Conservation (phyloP, 768 basidiomycete genomes). For the Phaeotremella fagi region DNA sequence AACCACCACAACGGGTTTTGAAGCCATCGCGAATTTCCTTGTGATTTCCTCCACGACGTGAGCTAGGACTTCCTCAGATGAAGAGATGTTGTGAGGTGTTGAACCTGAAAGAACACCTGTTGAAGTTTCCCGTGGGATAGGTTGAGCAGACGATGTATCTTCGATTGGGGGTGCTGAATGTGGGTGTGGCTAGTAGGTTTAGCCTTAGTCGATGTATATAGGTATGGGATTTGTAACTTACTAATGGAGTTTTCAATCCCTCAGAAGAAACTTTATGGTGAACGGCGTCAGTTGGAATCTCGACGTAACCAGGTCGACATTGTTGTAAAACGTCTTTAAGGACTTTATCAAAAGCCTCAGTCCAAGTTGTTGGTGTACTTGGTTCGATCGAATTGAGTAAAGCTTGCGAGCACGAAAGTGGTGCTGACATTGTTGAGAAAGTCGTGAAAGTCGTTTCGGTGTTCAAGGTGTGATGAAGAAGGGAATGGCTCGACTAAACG, state of each 20-base stretch:
- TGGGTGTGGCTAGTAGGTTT: slow-evolving; percentile 31
- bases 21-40: slow-evolving; percentile 60
- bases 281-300: slow-evolving; percentile 78
- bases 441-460: slow-evolving; percentile 72
- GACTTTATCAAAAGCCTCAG: slow-evolving; percentile 68
- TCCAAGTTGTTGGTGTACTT: slow-evolving; percentile 53
- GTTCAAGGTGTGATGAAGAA: slow-evolving; percentile 84
- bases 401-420: slow-evolving; percentile 69
- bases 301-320: slow-evolving; percentile 82
- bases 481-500: slow-evolving; percentile 53
- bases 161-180: slow-evolving; percentile 43
- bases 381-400: slow-evolving; percentile 53
- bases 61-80: slow-evolving; percentile 52
- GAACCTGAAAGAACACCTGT: slow-evolving; percentile 3
- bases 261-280: slow-evolving; percentile 62
- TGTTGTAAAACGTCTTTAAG: slow-evolving; percentile 56
- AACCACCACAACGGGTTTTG: slow-evolving; percentile 58
- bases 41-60: slow-evolving; percentile 69
- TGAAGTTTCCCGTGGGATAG: slow-evolving; percentile 14
- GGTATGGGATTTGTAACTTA: neutral
- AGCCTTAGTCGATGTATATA: neutral
- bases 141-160: slow-evolving; percentile 8
- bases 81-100: slow-evolving; percentile 1
- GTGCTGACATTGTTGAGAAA: slow-evolving; percentile 67
- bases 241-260: slow-evolving; percentile 57